phyloP scores from a whole-genome alignment of 192 early-diverging fungal genomes.

The Coemansia sp. region DNA sequence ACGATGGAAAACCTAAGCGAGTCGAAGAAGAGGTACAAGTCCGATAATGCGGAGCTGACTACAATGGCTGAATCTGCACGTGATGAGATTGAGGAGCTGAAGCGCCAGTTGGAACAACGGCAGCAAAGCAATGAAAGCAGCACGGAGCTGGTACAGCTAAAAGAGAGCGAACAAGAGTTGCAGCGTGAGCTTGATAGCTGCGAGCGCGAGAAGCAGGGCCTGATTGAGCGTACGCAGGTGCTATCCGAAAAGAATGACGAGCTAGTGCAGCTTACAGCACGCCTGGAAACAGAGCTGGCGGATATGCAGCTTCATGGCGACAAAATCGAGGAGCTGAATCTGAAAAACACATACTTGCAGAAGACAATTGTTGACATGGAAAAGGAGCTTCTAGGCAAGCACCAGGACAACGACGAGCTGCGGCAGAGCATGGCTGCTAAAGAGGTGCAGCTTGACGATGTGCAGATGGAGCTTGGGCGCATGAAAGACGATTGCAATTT shows the following conservation, averaged over 20 bases:
- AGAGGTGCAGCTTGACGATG: constrained; percentile 23
- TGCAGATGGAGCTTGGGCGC: constrained; percentile 12
- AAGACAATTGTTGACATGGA: constrained; percentile 11
- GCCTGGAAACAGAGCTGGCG: constrained; percentile 36
- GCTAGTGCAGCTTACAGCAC: constrained; percentile 33
- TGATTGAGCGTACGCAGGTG: constrained; percentile 24
- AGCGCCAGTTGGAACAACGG: constrained; percentile 10
- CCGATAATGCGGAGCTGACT: constrained; percentile 13
- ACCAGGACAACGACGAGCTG: constrained; percentile 23
- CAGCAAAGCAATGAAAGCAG: not conserved
- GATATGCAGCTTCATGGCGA: constrained; percentile 21
- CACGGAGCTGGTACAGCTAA: constrained; percentile 27
- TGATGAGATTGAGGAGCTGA: constrained; percentile 19
- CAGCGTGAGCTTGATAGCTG: constrained; percentile 17
- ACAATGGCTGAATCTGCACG: constrained; percentile 11
- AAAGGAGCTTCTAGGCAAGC: constrained; percentile 9
- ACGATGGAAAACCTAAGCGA: constrained; percentile 14
- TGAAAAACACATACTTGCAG: constrained; percentile 15
- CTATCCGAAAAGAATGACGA: constrained; percentile 27
- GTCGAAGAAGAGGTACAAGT: constrained; percentile 23
- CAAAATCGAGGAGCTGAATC: not conserved
- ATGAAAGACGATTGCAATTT: constrained; percentile 3
- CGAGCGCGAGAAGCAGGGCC: constrained; percentile 17
- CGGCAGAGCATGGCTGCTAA: constrained; percentile 19
- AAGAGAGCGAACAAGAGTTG: constrained; percentile 29